Evolutionary conservation across 352 stramenopile species (phyloP).

Genomic region (Pythium myriotylum): DNA sequence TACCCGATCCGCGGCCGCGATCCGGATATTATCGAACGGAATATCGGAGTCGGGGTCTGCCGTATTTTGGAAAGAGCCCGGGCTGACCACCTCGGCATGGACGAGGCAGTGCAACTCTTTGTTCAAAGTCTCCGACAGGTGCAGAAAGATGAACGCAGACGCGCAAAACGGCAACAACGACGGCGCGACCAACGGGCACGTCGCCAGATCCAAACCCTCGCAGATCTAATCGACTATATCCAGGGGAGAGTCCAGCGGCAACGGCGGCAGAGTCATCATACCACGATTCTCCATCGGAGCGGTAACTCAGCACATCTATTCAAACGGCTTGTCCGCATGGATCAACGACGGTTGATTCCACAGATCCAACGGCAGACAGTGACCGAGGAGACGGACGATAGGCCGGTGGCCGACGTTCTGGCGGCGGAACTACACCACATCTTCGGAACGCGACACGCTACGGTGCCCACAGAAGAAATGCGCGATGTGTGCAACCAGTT

Average conservation of each 20-base stretch:
- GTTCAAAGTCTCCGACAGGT: neutral
- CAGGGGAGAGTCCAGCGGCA: neutral
- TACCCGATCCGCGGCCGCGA: constrained; percentile 3
- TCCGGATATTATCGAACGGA: neutral
- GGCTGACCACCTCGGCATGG: neutral
- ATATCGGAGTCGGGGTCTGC: neutral
- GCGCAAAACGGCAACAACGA: neutral
- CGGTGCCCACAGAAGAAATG: neutral
- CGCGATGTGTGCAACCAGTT: neutral
- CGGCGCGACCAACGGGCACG: neutral
- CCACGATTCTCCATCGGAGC: neutral
- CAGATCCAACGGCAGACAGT: neutral
- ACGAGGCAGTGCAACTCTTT: neutral
- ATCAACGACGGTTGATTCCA: neutral
- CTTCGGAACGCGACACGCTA: neutral
- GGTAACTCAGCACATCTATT: constrained; percentile 3
- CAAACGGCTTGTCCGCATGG: neutral
- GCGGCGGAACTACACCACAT: neutral
- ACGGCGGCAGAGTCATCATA: neutral
- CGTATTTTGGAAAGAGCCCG: neutral
- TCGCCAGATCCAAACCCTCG: neutral
- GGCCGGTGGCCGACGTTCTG: neutral
- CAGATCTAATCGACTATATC: neutral
- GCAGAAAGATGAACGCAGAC: neutral
- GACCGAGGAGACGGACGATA: neutral